Evolutionary conservation across 345 rosid species (phyloP).

Genomic region (Erucastrum elatum): DNA sequence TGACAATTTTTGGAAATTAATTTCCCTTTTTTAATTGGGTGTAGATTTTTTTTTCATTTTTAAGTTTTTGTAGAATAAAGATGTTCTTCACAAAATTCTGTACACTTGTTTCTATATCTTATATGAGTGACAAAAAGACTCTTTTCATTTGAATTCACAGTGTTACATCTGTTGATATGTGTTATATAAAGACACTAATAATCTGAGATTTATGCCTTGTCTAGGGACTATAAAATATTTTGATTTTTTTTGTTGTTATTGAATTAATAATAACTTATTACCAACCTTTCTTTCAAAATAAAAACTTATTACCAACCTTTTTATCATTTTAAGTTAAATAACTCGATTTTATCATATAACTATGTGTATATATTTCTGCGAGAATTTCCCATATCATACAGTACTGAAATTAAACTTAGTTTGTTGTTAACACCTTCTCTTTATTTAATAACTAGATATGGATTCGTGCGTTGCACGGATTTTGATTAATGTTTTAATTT

Average conservation of each 20-base stretch:
- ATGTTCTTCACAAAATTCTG: background rate
- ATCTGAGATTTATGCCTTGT: background rate
- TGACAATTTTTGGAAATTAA: background rate
- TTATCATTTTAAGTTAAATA: background rate
- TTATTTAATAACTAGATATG: no score
- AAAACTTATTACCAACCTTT: background rate
- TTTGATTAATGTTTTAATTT: no score
- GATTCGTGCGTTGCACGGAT: no score
- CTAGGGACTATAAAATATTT: background rate
- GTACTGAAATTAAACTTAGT: background rate
- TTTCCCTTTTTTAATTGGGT: background rate
- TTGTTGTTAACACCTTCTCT: background rate
- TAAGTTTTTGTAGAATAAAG: background rate
- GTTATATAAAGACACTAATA: background rate
- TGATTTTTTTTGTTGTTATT: background rate
- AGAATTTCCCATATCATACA: background rate
- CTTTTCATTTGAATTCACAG: background rate
- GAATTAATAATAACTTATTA: background rate
- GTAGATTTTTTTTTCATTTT: background rate
- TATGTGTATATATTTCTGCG: background rate
- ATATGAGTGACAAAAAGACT: background rate
- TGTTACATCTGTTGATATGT: background rate
- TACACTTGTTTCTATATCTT: background rate
- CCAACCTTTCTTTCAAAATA: background rate
- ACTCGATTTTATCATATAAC: background rate